A percentile compares a stretch with the other conserved stretches of the same genome.
phyloP scores from a whole-genome alignment of 202 grass and related monocot genomes.

The Eragrostis tef region DNA sequence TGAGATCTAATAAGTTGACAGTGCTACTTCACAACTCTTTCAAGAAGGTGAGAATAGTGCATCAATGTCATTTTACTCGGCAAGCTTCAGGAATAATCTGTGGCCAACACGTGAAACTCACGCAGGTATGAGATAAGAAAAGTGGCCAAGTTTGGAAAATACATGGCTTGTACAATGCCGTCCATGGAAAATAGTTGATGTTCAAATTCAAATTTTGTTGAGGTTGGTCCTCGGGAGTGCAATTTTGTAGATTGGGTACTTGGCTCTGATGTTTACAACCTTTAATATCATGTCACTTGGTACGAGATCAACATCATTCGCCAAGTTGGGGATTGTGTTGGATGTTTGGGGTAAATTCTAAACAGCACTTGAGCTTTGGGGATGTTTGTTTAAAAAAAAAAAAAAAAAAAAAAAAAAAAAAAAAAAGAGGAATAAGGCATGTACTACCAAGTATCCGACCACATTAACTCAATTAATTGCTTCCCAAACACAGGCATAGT shows the following conservation, averaged over 20 bases:
- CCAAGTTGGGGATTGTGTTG: not conserved
- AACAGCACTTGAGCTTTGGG: no score
- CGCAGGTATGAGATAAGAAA: not conserved
- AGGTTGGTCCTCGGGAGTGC: not conserved
- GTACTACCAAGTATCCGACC: not conserved
- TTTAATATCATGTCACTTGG: not conserved
- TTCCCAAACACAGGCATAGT: not conserved
- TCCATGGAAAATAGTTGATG: not conserved
- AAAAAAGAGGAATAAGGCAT: not conserved
- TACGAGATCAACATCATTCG: not conserved
- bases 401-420: no score
- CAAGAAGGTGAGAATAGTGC: not conserved
- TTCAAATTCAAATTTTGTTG: not conserved
- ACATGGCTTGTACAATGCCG: not conserved
- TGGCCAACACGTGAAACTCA: not conserved
- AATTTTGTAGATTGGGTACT: not conserved
- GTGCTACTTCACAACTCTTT: not conserved
- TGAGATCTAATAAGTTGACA: constrained; percentile 4
- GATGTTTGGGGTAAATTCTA: not conserved
- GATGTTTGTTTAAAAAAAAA: no score
- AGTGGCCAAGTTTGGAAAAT: not conserved
- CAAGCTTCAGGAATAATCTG: not conserved
- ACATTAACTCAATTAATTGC: no score
- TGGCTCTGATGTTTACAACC: not conserved
- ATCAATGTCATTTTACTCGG: not conserved